Base-by-base conservation (phyloP, 345 rosid species). In the Gossypium stocksii region DNA sequence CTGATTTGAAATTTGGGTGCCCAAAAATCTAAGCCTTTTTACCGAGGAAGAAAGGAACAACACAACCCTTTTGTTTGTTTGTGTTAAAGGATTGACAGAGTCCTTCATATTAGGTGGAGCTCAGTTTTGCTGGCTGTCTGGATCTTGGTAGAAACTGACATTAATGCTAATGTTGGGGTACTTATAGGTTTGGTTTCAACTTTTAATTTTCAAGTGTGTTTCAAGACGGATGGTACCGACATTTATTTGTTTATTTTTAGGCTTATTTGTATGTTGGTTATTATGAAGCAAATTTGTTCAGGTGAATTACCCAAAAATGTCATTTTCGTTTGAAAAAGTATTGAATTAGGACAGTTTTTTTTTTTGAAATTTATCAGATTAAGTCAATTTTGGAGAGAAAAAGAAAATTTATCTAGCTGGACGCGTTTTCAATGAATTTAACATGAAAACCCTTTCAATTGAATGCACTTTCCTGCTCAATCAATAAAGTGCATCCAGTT, bases 311-410 rank as follows among this genome's bases (percentile, higher is more conserved):
- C 41, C 41, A 34, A 34, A 5, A 4, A 34, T 34, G 41, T 34
- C 1, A 5, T 34, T 34, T 34, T 29, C 6, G 3, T 29, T 29
- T 29, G 38, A 29, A 29, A 29, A 29, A 29, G 3, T 29, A 29
- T 29, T 0, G 6, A 29, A 4, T 29, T 29, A 29, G 38, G 38
- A 5, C 5, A 29, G 1, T 29, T 34, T 34, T 34, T 34, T 34
- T 3, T 34, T 29, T 3, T 0, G 0, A 34, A 34, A 34, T 0
- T 34, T 34, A 34, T 0, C 1, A 1, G 0, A 5, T 34, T 34
- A 34, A 0, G 7, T 1, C 7, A 1, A 34, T 34, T 34, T 34
- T 5, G 1, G 1, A 34, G 7, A 34, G 1, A 34, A 5, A 34
- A 5, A 0, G 1, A 34, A 34, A 34, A 1, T 29, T 29, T 29